Evolutionary conservation across 148 eudicot species (phyloP).

Genomic region (Chenopodium suecicum): DNA sequence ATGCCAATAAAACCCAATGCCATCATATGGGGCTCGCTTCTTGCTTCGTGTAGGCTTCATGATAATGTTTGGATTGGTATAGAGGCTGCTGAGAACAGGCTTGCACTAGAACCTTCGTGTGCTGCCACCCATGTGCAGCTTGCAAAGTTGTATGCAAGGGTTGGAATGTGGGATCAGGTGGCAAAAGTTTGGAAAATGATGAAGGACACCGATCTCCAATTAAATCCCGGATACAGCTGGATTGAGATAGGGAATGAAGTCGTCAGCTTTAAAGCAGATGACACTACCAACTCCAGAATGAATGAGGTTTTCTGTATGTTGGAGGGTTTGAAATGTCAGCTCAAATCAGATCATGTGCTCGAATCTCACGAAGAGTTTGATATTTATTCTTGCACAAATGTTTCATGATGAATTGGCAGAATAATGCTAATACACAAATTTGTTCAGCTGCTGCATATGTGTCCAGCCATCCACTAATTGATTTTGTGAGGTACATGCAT

Average conservation of each 20-base stretch:
- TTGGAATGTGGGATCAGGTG: slow-evolving; percentile 46
- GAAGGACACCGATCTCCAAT: slow-evolving; percentile 36
- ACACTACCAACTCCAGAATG: slow-evolving; percentile 25
- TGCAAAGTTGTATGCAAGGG: slow-evolving; percentile 45
- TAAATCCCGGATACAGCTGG: slow-evolving; percentile 48
- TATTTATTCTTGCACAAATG: background rate
- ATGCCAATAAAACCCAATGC: slow-evolving; percentile 48
- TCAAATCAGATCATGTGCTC: slow-evolving; percentile 16
- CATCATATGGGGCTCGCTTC: slow-evolving; percentile 45
- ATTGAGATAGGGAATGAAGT: slow-evolving; percentile 39
- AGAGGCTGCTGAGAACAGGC: slow-evolving; percentile 50
- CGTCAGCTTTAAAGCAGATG: slow-evolving; percentile 36
- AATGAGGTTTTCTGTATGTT: slow-evolving; percentile 33
- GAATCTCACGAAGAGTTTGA: slow-evolving; percentile 18
- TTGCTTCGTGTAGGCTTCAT: slow-evolving; percentile 46
- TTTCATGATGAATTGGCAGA: background rate
- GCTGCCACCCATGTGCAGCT: slow-evolving; percentile 50
- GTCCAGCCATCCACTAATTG: slow-evolving; percentile 10
- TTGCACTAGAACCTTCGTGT: slow-evolving; percentile 45
- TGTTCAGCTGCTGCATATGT: slow-evolving; percentile 6
- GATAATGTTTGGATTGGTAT: slow-evolving; percentile 47
- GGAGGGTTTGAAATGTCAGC: slow-evolving; percentile 34
- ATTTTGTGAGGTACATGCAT: slow-evolving; percentile 7
- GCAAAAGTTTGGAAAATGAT: slow-evolving; percentile 44
- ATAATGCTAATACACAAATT: background rate